A percentile compares a stretch with the other conserved stretches of the same genome.
Evolutionary conservation across 2,329 filamentous ascomycete genomes (phyloP).

Genomic region (Aaosphaeria arxii): DNA sequence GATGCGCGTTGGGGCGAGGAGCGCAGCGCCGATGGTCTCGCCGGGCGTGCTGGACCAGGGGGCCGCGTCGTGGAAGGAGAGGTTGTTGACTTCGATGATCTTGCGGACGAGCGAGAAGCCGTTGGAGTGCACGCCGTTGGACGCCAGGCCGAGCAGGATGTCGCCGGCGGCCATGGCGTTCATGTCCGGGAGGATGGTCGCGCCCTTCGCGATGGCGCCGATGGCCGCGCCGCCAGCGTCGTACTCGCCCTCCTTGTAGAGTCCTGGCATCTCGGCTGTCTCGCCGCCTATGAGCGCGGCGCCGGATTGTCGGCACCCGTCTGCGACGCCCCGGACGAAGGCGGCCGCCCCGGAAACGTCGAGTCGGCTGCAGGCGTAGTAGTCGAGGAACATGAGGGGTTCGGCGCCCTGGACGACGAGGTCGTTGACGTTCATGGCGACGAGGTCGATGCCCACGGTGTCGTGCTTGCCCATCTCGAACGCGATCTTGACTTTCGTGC

Average conservation of each 20-base stretch:
- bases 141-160: conserved; percentile 79
- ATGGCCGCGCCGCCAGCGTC: conserved; percentile 89
- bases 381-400: conserved; percentile 95
- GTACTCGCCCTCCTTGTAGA: conserved; percentile 86
- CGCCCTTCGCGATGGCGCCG: conserved; percentile 69
- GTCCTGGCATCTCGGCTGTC: conserved; percentile 96
- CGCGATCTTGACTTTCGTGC: conserved; percentile 95
- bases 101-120: conserved; percentile 95
- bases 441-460: conserved; percentile 93
- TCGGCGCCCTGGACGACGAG: conserved; percentile 93
- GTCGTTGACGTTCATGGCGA: conserved; percentile 99
- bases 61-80: conserved; percentile 68
- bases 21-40: conserved; percentile 66
- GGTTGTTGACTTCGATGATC: conserved; percentile 70
- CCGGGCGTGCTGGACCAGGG: conserved; percentile 65
- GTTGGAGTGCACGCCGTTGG: conserved; percentile 89
- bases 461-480: conserved; percentile 86
- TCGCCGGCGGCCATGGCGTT: conserved; percentile 78
- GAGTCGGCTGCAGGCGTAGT: conserved; percentile 90
- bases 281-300: conserved; percentile 96
- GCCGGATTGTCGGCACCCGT: conserved; percentile 78
- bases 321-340: conserved; percentile 89
- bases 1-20: conserved; percentile 88
- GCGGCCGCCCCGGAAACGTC: conserved; percentile 72
- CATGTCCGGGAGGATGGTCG: conserved; percentile 70